These are phyloP conservation scores for Eucalyptus cloeziana DNA, from an alignment of 345 rosid species.

Conservation along the genomic window DNA sequence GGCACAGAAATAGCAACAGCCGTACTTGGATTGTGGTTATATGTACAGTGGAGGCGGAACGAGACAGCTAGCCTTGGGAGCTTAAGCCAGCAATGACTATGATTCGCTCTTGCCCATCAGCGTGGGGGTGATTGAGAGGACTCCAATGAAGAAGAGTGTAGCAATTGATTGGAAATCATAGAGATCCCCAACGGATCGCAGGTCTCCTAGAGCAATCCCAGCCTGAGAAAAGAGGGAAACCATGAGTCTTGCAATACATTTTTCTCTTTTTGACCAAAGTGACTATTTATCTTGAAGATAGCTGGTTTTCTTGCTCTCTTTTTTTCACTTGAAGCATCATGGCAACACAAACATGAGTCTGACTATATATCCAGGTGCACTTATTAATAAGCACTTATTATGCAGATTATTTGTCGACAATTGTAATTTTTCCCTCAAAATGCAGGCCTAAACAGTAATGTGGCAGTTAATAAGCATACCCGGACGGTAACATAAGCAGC, in stretches of 20 bases:
- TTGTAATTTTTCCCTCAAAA: neutral
- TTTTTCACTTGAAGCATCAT: too few species aligned
- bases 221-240: conserved; percentile 28
- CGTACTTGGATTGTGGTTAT: neutral
- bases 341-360: neutral
- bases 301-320: neutral
- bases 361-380: neutral
- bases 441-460: neutral
- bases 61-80: neutral
- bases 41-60: neutral
- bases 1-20: neutral
- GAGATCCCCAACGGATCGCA: conserved; percentile 70
- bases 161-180: conserved; percentile 86
- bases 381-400: neutral
- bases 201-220: conserved; percentile 83
- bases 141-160: conserved; percentile 64
- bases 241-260: neutral
- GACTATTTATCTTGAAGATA: neutral
- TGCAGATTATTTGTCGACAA: neutral
- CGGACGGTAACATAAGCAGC: conserved; percentile 88
- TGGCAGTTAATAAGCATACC: conserved; percentile 18
- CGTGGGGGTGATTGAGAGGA: conserved; percentile 67
- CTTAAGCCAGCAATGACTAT: neutral
- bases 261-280: neutral
- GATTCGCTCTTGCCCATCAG: conserved; percentile 42